A percentile compares a stretch with the other conserved stretches of the same genome.
Conservation (phyloP, 805 yeast genomes). For the Hanseniaspora clermontiae region DNA sequence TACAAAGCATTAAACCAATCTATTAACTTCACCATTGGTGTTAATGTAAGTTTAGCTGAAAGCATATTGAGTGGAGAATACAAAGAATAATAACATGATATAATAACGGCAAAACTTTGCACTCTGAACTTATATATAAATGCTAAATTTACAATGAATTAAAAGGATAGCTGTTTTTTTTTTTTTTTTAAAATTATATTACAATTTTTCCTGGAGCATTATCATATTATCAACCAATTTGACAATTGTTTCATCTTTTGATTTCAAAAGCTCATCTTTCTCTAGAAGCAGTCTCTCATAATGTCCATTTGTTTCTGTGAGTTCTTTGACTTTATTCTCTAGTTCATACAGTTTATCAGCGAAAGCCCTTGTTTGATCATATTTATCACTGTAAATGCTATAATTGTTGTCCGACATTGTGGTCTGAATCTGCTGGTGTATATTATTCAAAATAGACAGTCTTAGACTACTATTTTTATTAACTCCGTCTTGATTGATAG, state of each 20-base stretch:
- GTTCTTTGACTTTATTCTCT: neutral
- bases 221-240: slow-evolving; percentile 7
- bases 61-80: slow-evolving; percentile 5
- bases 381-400: neutral
- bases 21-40: slow-evolving; percentile 60
- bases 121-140: neutral
- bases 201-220: slow-evolving; percentile 1
- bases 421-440: slow-evolving; percentile 11
- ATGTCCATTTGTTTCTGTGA: neutral
- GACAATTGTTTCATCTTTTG: slow-evolving; percentile 6
- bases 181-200: neutral
- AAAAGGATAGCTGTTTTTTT: neutral
- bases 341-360: neutral
- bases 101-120: neutral
- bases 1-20: slow-evolving; percentile 75
- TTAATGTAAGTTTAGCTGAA: slow-evolving; percentile 31
- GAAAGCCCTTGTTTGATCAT: neutral
- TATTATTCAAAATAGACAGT: neutral
- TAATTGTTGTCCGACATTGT: neutral
- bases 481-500: neutral
- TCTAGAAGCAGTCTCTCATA: neutral
- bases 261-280: slow-evolving; percentile 1
- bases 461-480: neutral
- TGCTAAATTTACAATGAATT: neutral
- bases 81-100: neutral